phyloP scores from a whole-genome alignment of 352 stramenopile genomes.

The Pythium rhizo-oryzae region DNA sequence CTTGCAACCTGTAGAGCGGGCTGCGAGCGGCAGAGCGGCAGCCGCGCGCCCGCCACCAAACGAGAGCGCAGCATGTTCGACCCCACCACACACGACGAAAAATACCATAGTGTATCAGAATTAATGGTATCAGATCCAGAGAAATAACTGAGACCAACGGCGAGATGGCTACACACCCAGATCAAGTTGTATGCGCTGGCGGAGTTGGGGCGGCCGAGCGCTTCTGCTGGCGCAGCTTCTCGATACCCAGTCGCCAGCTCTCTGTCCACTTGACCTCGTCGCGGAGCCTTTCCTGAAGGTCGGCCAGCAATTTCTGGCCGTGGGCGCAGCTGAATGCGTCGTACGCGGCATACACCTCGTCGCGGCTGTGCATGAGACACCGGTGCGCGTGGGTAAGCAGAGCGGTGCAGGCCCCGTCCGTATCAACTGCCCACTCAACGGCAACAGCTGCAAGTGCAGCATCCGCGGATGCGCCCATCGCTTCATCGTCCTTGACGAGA shows the following conservation, averaged over 20 bases:
- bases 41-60: too few relatives aligned
- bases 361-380: conserved; percentile 46
- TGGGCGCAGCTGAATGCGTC: conserved; percentile 28
- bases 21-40: not conserved
- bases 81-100: not conserved
- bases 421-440: conserved; percentile 18
- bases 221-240: conserved; percentile 28
- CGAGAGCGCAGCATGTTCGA: conserved; percentile 2
- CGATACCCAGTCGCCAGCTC: conserved; percentile 53
- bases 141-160: too few relatives aligned
- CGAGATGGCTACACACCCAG: too few relatives aligned
- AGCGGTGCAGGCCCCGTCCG: conserved; percentile 41
- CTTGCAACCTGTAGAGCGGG: not conserved
- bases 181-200: not conserved
- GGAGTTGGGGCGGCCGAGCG: not conserved
- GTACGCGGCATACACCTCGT: conserved; percentile 47
- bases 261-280: conserved; percentile 62
- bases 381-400: conserved; percentile 68
- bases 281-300: conserved; percentile 46
- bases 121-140: too few relatives aligned
- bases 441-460: conserved; percentile 17
- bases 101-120: not conserved
- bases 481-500: conserved; percentile 27
- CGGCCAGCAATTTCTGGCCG: conserved; percentile 23
- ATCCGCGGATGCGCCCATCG: conserved; percentile 12